These are phyloP conservation scores for Pyrrhoderma noxium DNA, from an alignment of 1,284 basidiomycete genomes.

Conservation along the genomic window DNA sequence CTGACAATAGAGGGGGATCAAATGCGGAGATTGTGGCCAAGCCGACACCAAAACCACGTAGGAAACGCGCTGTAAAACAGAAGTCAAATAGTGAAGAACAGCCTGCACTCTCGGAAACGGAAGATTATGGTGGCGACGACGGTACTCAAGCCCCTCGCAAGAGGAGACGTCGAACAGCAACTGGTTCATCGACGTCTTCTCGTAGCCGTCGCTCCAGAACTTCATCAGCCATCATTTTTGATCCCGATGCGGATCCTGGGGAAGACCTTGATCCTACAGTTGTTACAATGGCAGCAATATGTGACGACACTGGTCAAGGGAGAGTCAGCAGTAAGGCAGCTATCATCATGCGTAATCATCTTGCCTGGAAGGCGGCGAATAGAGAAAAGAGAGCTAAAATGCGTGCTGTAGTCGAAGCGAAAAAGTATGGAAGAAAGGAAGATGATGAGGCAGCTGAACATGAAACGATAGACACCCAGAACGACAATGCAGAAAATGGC, in stretches of 20 bases:
- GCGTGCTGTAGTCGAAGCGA: slow-evolving; percentile 55
- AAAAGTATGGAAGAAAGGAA: slow-evolving; percentile 56
- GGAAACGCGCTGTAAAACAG: no score
- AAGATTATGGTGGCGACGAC: neutral
- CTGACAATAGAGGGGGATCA: neutral
- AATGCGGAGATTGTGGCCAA: neutral
- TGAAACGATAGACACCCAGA: slow-evolving; percentile 14
- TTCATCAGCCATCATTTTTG: slow-evolving; percentile 42
- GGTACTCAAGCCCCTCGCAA: neutral
- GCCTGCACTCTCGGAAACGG: no score
- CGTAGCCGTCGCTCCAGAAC: slow-evolving; percentile 26
- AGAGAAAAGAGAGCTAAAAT: slow-evolving; percentile 56
- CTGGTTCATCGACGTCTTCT: slow-evolving; percentile 1
- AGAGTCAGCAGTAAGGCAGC: slow-evolving; percentile 65
- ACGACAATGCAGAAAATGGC: slow-evolving; percentile 14
- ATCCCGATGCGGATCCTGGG: slow-evolving; percentile 53
- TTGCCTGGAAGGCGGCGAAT: slow-evolving; percentile 58
- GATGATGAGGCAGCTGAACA: slow-evolving; percentile 37
- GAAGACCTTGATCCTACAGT: slow-evolving; percentile 70
- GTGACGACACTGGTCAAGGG: slow-evolving; percentile 65
- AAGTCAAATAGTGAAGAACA: no score
- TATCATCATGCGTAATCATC: slow-evolving; percentile 60
- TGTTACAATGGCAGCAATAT: slow-evolving; percentile 70
- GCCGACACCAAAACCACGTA: no score
- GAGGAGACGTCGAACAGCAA: slow-evolving; percentile 8